Base-by-base conservation (phyloP, 495 filamentous ascomycete genomes). In the Talaromyces borbonicus region DNA sequence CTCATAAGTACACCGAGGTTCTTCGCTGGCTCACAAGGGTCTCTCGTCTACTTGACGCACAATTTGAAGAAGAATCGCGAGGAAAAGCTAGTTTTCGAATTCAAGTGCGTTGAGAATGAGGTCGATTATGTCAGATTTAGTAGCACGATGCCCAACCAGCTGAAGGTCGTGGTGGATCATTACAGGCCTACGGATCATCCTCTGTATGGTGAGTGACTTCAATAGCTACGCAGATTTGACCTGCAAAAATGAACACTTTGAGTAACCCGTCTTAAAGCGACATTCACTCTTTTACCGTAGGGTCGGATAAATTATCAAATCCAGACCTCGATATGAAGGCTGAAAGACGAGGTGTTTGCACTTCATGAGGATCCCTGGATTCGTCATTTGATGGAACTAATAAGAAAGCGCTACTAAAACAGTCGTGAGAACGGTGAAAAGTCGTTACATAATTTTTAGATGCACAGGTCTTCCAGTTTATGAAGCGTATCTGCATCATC, bases 61-160 rank as follows among this genome's bases (percentile, higher is more conserved):
- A 46, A 46, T 22, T 19, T 14, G 12, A 29, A n/a, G 2, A 33
- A 46, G 19, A 4, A 46, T 9, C n/a, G 43, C 11, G 43, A 46
- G 6, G 43, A 33, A 16, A 46, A 46, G 16, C 43, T 46, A 1
- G 31, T 22, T n/a, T 46, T 46, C 12, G 43, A 46, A 8, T 46
- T 46, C 15, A 46, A 46, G 26, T 46, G 43, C 12, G 43, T 46
- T 25, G 19, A 46, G 4, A 31, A 29, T 0, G 43, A 46, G 20
- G 43, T 31, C 29, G 19, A 36, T 26, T 46, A 31, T 46, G 43
- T 46, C 30, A 46, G 29, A 14, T 46, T 46, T 36, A 46, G 43
- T 35, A 36, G 20, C 8, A 31, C 43, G 19, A 46, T 46, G 43
- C 43, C 43, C 9, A 32, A 46, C 18, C 43, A 46, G n/a, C 15